phyloP scores from a whole-genome alignment of 441 rosid genomes.

The Populus hybrid region DNA sequence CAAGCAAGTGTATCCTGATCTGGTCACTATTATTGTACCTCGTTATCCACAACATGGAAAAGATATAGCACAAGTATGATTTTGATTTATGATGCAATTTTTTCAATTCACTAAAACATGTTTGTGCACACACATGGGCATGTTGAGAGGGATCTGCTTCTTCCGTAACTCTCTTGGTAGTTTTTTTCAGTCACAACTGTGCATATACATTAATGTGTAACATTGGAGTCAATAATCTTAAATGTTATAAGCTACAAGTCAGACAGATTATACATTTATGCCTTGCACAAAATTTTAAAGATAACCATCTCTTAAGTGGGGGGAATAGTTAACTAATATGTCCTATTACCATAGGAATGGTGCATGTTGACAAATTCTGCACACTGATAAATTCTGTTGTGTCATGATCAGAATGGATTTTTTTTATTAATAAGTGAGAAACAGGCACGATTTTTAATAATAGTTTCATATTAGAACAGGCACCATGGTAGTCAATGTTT shows the following conservation, averaged over 20 bases:
- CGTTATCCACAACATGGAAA: conserved; percentile 78
- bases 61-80: conserved; percentile 67
- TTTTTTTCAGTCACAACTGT: not conserved
- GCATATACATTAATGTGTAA: not conserved
- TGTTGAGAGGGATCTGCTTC: not conserved
- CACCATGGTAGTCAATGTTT: no score
- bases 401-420: not conserved
- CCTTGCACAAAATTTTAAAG: conserved; percentile 2
- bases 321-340: not conserved
- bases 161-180: not conserved
- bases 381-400: not conserved
- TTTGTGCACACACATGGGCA: not conserved
- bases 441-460: not conserved
- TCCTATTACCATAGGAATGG: not conserved
- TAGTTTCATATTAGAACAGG: not conserved
- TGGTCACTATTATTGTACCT: conserved; percentile 72
- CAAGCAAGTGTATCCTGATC: conserved; percentile 46
- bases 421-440: not conserved
- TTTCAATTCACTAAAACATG: not conserved
- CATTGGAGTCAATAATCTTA: not conserved
- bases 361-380: not conserved
- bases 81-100: conserved; percentile 12
- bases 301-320: not conserved
- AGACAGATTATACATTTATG: not conserved
- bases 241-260: not conserved